These are phyloP conservation scores for Cymbopogon flexuosus DNA, from an alignment of 202 grass and related monocot genomes.

Conservation along the genomic window DNA sequence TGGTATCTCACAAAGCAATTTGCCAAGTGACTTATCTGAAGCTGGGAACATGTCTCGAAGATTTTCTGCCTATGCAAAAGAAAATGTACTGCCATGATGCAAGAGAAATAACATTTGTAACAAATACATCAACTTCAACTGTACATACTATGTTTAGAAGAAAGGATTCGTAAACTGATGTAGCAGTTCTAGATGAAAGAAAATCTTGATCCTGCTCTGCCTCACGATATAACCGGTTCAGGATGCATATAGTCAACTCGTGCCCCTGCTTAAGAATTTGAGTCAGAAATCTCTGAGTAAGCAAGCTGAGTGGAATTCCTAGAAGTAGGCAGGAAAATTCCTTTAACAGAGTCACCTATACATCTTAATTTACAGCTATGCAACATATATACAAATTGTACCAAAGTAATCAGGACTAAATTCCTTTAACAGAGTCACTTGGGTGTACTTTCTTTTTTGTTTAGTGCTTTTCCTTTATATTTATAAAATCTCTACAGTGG, in stretches of 20 bases:
- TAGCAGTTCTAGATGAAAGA: constrained; percentile 92
- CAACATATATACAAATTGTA: neutral
- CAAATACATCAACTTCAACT: constrained; percentile 24
- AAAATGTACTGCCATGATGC: constrained; percentile 16
- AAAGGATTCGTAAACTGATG: constrained; percentile 96
- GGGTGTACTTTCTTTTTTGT: no score
- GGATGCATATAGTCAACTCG: constrained; percentile 85
- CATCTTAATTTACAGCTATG: neutral
- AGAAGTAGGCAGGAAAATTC: constrained; percentile 14
- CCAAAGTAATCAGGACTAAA: constrained; percentile 8
- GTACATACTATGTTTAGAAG: constrained; percentile 69
- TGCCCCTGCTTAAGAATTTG: constrained; percentile 63
- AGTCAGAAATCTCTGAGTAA: constrained; percentile 41
- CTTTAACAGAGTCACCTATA: neutral
- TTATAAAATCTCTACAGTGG: no score
- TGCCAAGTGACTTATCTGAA: constrained; percentile 84
- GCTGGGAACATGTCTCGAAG: constrained; percentile 78
- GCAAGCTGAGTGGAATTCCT: constrained; percentile 26
- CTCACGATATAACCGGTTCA: constrained; percentile 87
- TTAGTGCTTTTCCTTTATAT: no score
- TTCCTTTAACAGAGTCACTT: neutral
- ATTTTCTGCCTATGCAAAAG: constrained; percentile 56
- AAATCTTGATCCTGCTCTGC: constrained; percentile 95
- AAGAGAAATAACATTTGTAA: constrained; percentile 24
- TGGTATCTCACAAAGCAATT: constrained; percentile 82